Evolutionary conservation across 1,284 basidiomycete genomes (phyloP).

Genomic region (Vanrija pseudolonga): DNA sequence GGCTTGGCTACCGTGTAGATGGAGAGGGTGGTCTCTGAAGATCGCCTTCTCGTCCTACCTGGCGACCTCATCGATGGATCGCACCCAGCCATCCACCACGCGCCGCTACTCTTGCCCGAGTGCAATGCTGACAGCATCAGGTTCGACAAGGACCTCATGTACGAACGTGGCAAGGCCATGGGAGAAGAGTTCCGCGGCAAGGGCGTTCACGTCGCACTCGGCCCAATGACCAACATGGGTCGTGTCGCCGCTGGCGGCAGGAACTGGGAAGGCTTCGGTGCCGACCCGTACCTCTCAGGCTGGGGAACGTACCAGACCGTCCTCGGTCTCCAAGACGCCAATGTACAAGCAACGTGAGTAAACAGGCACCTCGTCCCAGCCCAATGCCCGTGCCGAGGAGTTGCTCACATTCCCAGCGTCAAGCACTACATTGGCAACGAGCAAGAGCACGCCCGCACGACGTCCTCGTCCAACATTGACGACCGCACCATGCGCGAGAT

Average conservation of each 20-base stretch:
- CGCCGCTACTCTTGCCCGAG: background rate
- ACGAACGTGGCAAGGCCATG: constrained; percentile 67
- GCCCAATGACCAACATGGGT: constrained; percentile 53
- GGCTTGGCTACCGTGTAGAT: no score
- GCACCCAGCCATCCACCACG: no score
- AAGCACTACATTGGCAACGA: constrained; percentile 30
- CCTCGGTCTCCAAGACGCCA: constrained; percentile 65
- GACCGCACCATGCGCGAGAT: constrained; percentile 26
- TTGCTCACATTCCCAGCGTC: background rate
- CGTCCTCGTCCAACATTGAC: constrained; percentile 22
- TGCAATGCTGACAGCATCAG: constrained; percentile 22
- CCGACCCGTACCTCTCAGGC: constrained; percentile 63
- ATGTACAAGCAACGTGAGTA: constrained; percentile 57
- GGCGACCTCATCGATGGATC: no score
- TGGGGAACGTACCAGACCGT: constrained; percentile 68
- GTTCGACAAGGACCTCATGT: constrained; percentile 68
- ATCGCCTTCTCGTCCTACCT: no score
- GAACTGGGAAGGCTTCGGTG: constrained; percentile 81
- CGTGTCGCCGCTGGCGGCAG: constrained; percentile 65
- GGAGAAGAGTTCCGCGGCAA: constrained; percentile 73
- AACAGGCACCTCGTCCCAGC: background rate
- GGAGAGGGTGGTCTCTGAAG: no score
- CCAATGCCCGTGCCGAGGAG: background rate
- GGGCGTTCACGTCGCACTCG: constrained; percentile 69
- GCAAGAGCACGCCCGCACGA: constrained; percentile 23